These are phyloP conservation scores for Ceratocystis variospora DNA, from an alignment of 2,329 filamentous ascomycete genomes.

Conservation along the genomic window DNA sequence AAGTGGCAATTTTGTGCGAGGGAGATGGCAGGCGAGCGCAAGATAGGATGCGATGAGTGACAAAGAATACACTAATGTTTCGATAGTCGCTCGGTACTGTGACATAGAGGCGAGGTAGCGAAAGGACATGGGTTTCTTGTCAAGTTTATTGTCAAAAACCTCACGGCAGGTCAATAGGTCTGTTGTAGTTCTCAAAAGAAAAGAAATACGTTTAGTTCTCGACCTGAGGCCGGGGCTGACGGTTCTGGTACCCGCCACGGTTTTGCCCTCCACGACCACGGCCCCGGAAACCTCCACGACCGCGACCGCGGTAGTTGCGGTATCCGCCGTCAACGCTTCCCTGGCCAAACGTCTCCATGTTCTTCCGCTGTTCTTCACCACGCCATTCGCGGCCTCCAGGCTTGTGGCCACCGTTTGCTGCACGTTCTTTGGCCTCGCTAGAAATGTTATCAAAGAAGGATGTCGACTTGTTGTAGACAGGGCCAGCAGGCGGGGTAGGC, in stretches of 20 bases:
- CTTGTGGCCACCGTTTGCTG: conserved; percentile 53
- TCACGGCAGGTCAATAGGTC: not conserved
- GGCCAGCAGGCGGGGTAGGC: conserved; percentile 27
- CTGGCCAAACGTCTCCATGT: conserved; percentile 95
- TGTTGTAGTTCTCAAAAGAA: conserved; percentile 2
- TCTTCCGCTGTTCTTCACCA: conserved; percentile 83
- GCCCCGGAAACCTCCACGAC: conserved; percentile 47
- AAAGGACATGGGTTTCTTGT: not conserved
- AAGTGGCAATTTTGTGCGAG: not conserved
- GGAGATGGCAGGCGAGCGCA: not conserved
- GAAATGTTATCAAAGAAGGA: conserved; percentile 99
- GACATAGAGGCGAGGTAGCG: not conserved
- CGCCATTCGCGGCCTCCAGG: conserved; percentile 78
- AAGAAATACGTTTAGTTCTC: conserved; percentile 2
- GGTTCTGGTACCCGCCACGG: conserved; percentile 24
- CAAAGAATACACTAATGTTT: not conserved
- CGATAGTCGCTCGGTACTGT: not conserved
- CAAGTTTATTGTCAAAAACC: not conserved
- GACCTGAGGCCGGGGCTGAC: conserved; percentile 7
- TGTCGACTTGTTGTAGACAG: conserved; percentile 70
- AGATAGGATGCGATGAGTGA: not conserved
- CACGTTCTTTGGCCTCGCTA: conserved; percentile 78
- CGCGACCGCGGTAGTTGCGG: conserved; percentile 65
- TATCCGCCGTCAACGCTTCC: conserved; percentile 78
- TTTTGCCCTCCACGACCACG: conserved; percentile 32